These are phyloP conservation scores for Microdochium bolleyi DNA, from an alignment of 2,329 filamentous ascomycete species.

Conservation along the genomic window DNA sequence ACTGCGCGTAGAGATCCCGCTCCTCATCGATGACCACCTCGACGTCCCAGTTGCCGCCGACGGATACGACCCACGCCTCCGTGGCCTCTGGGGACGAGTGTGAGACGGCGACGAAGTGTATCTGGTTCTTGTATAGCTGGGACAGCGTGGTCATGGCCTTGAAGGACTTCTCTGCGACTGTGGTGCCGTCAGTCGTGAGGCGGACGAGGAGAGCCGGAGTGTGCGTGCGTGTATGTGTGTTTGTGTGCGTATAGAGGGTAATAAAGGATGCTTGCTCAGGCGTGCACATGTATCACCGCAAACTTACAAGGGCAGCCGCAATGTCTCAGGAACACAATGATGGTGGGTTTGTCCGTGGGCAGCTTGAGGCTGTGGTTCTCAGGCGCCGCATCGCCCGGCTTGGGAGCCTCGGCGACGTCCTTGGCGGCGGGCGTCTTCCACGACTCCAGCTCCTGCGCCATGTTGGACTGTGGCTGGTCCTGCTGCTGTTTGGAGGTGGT, in stretches of 20 bases:
- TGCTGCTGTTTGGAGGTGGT: background rate
- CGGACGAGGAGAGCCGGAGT: background rate
- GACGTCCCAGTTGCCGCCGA: constrained; percentile 42
- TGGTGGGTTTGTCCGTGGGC: constrained; percentile 44
- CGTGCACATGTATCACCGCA: no score
- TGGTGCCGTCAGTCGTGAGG: background rate
- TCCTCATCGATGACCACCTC: constrained; percentile 18
- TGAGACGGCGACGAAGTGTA: constrained; percentile 55
- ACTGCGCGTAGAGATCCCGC: constrained; percentile 36
- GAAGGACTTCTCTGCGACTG: constrained; percentile 64
- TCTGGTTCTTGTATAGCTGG: constrained; percentile 29
- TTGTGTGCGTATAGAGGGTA: no score
- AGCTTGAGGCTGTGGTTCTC: constrained; percentile 41
- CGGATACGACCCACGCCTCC: constrained; percentile 46
- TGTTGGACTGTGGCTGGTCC: constrained; percentile 11
- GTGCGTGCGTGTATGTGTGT: background rate
- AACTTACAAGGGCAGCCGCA: constrained; percentile 65
- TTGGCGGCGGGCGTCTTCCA: constrained; percentile 31
- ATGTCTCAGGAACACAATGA: constrained; percentile 63
- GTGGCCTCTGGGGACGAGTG: constrained; percentile 47
- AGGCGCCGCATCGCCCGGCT: constrained; percentile 48
- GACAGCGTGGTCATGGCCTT: constrained; percentile 43
- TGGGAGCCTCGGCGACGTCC: constrained; percentile 36
- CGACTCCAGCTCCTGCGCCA: constrained; percentile 30
- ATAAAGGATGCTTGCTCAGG: no score